Percentiles rank a stretch among this genome's conserved stretches.
These are phyloP conservation scores for Herpetospermum pedunculosum DNA, from an alignment of 306 rosid species.

Conservation along the genomic window DNA sequence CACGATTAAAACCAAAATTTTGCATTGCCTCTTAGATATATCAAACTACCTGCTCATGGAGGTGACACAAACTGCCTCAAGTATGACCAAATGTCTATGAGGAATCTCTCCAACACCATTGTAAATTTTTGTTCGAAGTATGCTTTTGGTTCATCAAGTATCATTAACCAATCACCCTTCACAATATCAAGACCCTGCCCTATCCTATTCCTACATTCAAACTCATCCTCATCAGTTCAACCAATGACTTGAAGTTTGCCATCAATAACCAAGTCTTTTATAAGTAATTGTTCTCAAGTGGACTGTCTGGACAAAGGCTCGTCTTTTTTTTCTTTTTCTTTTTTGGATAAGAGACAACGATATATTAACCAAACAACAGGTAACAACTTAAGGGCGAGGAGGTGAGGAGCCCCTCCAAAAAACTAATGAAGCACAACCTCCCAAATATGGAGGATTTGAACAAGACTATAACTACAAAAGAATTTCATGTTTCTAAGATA, in stretches of 20 bases:
- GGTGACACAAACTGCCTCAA: not conserved
- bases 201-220: not conserved
- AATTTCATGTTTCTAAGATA: too few species aligned
- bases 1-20: not conserved
- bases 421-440: too few species aligned
- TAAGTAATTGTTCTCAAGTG: not conserved
- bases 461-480: too few species aligned
- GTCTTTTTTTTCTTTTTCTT: too few species aligned
- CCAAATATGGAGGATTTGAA: too few species aligned
- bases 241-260: not conserved
- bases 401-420: too few species aligned
- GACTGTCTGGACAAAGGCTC: not conserved
- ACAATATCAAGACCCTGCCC: not conserved
- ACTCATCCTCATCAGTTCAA: not conserved
- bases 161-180: not conserved
- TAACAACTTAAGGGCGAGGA: too few species aligned
- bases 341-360: too few species aligned
- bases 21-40: not conserved
- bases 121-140: not conserved
- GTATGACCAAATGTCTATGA: not conserved
- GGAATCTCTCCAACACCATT: not conserved
- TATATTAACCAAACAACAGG: too few species aligned
- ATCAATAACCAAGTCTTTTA: not conserved
- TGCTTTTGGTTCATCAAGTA: not conserved
- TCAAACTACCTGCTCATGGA: not conserved